Evolutionary conservation across 306 rosid species (phyloP).

Genomic region (Quercus parvula): DNA sequence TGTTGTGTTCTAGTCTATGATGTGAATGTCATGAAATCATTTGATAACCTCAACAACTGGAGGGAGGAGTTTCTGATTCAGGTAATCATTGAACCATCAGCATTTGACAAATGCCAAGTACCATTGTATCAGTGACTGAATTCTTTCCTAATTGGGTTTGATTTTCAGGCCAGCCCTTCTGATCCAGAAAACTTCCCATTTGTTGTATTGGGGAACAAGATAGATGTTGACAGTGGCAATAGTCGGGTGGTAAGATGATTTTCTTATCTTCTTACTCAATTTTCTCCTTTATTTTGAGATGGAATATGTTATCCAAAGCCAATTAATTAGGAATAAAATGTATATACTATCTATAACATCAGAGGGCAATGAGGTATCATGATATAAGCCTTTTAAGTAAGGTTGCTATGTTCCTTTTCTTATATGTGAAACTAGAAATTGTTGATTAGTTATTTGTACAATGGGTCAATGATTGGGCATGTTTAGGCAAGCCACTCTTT

Average conservation of each 20-base stretch:
- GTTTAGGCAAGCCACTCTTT: no score
- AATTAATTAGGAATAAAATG: not conserved
- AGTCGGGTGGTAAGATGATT: slow-evolving; percentile 83
- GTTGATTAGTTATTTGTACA: not conserved
- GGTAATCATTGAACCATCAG: slow-evolving; percentile 38
- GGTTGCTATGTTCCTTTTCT: not conserved
- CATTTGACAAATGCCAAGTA: not conserved
- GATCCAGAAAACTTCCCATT: slow-evolving; percentile 99
- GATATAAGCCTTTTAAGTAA: not conserved
- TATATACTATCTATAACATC: not conserved
- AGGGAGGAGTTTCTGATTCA: slow-evolving; percentile 97
- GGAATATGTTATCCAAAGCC: not conserved
- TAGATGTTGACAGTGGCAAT: slow-evolving; percentile 94
- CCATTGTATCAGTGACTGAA: slow-evolving; percentile 1
- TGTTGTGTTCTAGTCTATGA: slow-evolving; percentile 98
- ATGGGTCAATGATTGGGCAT: not conserved
- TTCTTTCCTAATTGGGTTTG: slow-evolving; percentile 10
- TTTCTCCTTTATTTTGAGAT: not conserved
- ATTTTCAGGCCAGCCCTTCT: slow-evolving; percentile 94
- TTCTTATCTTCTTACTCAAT: not conserved
- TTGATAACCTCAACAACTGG: slow-evolving; percentile 98
- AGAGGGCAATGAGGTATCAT: not conserved
- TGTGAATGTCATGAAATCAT: slow-evolving; percentile 95
- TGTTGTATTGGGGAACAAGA: slow-evolving; percentile 98
- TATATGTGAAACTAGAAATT: not conserved